These are phyloP conservation scores for Obelidium mucronatum DNA, from an alignment of 192 early-diverging fungal genomes.

Conservation along the genomic window DNA sequence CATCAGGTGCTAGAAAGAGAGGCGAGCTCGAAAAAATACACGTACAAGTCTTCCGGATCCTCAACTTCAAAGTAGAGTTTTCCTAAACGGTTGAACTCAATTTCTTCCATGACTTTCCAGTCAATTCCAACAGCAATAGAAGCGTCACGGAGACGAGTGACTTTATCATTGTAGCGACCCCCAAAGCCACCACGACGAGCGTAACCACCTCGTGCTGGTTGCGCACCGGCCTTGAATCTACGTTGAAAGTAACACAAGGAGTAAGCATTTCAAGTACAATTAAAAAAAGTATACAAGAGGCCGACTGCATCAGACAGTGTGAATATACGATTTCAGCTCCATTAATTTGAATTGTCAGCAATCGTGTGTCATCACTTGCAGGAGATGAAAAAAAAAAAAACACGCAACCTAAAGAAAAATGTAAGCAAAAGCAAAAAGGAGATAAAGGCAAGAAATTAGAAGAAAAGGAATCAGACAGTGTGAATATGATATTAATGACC, in stretches of 20 bases:
- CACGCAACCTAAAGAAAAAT: no score
- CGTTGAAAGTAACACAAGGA: not conserved
- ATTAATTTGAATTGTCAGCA: not conserved
- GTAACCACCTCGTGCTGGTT: constrained; percentile 47
- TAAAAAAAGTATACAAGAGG: no score
- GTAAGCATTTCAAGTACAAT: no score
- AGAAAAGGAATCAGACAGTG: constrained; percentile 32
- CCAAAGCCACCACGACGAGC: constrained; percentile 39
- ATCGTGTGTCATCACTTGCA: not conserved
- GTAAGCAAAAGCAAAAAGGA: no score
- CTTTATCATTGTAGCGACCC: constrained; percentile 58
- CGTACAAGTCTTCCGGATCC: constrained; percentile 82
- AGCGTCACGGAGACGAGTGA: constrained; percentile 81
- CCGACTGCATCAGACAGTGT: constrained; percentile 36
- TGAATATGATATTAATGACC: constrained; percentile 28
- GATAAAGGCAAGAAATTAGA: not conserved
- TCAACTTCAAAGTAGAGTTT: constrained; percentile 82
- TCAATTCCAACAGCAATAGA: constrained; percentile 86
- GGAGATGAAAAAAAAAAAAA: not conserved
- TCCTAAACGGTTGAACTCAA: constrained; percentile 88
- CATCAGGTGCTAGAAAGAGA: constrained; percentile 34
- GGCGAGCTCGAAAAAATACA: constrained; percentile 17
- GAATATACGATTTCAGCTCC: constrained; percentile 33
- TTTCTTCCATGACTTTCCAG: constrained; percentile 94
- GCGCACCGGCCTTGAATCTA: constrained; percentile 20